Evolutionary conservation across 371 early-diverging fungal species (phyloP).

Genomic region (Mortierella sp.): DNA sequence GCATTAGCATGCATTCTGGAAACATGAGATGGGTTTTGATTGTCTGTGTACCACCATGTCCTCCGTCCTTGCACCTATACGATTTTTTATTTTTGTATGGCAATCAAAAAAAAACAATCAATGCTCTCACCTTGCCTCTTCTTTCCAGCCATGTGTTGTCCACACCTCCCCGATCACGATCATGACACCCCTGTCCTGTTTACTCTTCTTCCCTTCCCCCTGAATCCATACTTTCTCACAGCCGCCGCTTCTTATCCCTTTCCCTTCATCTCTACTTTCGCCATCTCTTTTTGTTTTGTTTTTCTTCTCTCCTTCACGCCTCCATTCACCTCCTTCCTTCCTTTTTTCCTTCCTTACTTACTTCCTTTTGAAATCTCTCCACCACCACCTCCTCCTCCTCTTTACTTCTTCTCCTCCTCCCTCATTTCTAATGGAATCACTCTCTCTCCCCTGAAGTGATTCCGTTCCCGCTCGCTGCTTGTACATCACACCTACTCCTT

Average conservation of each 20-base stretch:
- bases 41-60: no score
- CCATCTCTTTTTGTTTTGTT: not conserved
- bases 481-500: not conserved
- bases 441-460: not conserved
- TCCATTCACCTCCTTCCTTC: not conserved
- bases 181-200: not conserved
- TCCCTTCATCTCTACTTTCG: not conserved
- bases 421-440: not conserved
- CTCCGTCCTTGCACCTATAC: no score
- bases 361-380: not conserved
- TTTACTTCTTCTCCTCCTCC: not conserved
- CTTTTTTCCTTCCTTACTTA: not conserved
- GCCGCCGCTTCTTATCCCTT: not conserved
- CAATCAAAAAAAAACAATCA: no score
- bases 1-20: not conserved
- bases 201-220: no score
- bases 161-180: not conserved
- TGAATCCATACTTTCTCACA: not conserved
- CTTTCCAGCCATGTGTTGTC: not conserved
- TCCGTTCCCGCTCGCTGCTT: not conserved
- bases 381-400: not conserved
- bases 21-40: no score
- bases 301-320: not conserved
- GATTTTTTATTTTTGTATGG: no score
- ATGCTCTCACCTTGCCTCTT: no score